Base-by-base conservation (phyloP, 495 filamentous ascomycete species). In the Trichoderma parareesei region DNA sequence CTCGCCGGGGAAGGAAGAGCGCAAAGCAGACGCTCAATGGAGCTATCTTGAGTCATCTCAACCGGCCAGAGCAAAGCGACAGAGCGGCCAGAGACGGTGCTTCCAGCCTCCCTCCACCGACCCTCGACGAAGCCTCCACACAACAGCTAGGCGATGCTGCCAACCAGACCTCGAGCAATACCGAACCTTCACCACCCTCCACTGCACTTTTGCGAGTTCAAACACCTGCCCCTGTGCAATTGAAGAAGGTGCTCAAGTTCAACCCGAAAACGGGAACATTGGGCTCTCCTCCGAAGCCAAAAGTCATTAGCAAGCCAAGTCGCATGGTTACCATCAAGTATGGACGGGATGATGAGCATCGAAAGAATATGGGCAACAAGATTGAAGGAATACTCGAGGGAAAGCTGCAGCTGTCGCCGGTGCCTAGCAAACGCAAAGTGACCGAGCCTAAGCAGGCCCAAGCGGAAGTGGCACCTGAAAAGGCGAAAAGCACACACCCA, bases 401-500 rank as follows among this genome's bases (percentile, higher is more conserved):
- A 48, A 61, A 14, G 41, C 60, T 37, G 14, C 65, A 57, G 27
- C 49, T 57, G 14, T 38, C 63, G 35, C 40, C 41, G 5, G 41
- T 43, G 55, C 20, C 64, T 64, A 37, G 53, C 27, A 57, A 57
- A 57, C 16, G 27, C 4, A 11, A 57, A 16, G 27, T 8, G 27
- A 48, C 18, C 13, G 6, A 44, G 43, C n/a, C 33, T 0, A 48
- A 11, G 10, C 20, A 38, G 38, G 41, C 48, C 10, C 33, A 37
- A 18, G 8, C 13, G 33, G 16, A 7, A 6, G 18, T n/a, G 43
- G 6, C 61, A 62, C 4, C 16, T 27, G 43, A 63, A 33, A 63
- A 63, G 41, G 27, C 61, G 33, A 46, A 63, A 38, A 27, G 48
- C 59, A 88, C 89, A 0, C 92, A 96, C 76, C 92, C 92, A 0